phyloP scores from a whole-genome alignment of 2,329 filamentous ascomycete genomes.

The Cucurbitaria berberidis region DNA sequence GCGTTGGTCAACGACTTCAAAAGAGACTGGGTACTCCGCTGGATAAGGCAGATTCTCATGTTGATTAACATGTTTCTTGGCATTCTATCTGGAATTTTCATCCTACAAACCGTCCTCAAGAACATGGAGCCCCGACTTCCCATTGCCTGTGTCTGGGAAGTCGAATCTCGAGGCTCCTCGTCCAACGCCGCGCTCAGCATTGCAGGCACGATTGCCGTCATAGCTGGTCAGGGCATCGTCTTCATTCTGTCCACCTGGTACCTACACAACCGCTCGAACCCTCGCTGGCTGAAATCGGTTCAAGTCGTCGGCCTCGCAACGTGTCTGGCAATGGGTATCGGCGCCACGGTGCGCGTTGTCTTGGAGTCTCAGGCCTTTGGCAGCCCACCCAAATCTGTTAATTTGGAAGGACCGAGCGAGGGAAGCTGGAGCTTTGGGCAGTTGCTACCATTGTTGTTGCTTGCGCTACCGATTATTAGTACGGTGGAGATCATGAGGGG shows the following conservation, averaged over 20 bases:
- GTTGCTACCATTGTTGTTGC: slow-evolving; percentile 64
- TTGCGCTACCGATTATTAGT: slow-evolving; percentile 66
- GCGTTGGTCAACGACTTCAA: slow-evolving; percentile 70
- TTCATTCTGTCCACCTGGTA: slow-evolving; percentile 69
- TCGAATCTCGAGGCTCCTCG: slow-evolving; percentile 46
- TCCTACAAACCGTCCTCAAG: slow-evolving; percentile 62
- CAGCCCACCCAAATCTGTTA: slow-evolving; percentile 52
- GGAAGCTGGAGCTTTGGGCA: slow-evolving; percentile 69
- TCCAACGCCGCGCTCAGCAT: slow-evolving; percentile 58
- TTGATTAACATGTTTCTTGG: slow-evolving; percentile 67
- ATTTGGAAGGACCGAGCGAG: slow-evolving; percentile 61
- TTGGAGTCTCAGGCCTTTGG: slow-evolving; percentile 68
- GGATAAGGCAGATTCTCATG: slow-evolving; percentile 71
- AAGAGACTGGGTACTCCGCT: slow-evolving; percentile 69
- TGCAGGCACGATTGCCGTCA: slow-evolving; percentile 66
- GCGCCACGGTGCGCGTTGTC: slow-evolving; percentile 64
- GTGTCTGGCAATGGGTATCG: slow-evolving; percentile 61
- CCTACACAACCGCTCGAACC: slow-evolving; percentile 62
- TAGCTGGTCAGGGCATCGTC: slow-evolving; percentile 64
- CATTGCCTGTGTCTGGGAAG: slow-evolving; percentile 66
- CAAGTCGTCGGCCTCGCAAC: slow-evolving; percentile 61
- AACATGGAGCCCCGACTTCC: slow-evolving; percentile 62
- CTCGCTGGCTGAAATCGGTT: slow-evolving; percentile 60
- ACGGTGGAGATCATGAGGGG: slow-evolving; percentile 65
- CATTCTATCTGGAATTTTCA: slow-evolving; percentile 62